Evolutionary conservation across 257 asterid species (phyloP).

Genomic region (Jacaranda copaia): DNA sequence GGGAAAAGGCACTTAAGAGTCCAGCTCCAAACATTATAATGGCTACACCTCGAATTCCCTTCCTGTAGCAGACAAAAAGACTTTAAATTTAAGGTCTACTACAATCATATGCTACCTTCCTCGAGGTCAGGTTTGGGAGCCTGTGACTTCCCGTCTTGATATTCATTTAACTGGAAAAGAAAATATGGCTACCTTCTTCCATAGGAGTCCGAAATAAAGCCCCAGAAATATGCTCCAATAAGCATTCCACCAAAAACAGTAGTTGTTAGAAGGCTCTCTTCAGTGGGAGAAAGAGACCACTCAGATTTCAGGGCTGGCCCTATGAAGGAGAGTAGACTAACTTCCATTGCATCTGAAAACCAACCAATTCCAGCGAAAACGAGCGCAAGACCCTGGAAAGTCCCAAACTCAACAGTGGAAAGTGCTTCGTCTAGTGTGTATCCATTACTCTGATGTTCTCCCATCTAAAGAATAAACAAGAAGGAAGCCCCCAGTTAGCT

Average conservation of each 20-base stretch:
- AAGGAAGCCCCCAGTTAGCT: too few species aligned
- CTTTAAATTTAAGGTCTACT: too few species aligned
- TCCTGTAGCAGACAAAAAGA: conserved; percentile 1
- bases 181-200: conserved; percentile 37
- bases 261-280: conserved; percentile 42
- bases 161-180: not conserved
- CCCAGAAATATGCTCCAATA: conserved; percentile 45
- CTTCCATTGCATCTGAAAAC: conserved; percentile 43
- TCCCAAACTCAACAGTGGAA: conserved; percentile 33
- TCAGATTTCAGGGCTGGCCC: conserved; percentile 43
- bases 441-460: not conserved
- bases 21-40: conserved; percentile 31
- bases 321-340: conserved; percentile 41
- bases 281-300: conserved; percentile 41
- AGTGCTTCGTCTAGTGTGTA: conserved; percentile 39
- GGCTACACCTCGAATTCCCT: conserved; percentile 23
- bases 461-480: not conserved
- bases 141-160: too few species aligned
- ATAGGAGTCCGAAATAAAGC: conserved; percentile 40
- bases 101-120: too few species aligned
- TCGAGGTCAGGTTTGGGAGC: too few species aligned
- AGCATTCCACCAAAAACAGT: conserved; percentile 46
- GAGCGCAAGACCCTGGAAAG: conserved; percentile 36
- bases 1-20: conserved; percentile 38
- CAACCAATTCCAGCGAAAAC: conserved; percentile 38